Evolutionary conservation across 2,329 filamentous ascomycete species (phyloP).

Genomic region (Fusarium sp.): DNA sequence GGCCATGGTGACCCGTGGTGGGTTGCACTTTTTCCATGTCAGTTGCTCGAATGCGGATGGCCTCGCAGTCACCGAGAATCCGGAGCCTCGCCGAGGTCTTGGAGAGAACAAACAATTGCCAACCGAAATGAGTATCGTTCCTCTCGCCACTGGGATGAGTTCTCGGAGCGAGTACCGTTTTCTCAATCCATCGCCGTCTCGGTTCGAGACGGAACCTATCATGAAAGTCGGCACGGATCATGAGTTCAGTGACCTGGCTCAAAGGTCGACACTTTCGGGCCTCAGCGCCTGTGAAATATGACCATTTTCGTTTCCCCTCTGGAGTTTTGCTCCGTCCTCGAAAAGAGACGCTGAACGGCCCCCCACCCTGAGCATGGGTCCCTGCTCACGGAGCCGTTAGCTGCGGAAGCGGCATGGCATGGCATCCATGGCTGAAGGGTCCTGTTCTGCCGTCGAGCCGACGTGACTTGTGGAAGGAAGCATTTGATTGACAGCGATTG

Average conservation of each 20-base stretch:
- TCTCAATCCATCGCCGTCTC: neutral
- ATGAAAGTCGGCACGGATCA: neutral
- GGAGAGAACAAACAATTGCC: neutral
- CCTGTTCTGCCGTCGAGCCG: neutral
- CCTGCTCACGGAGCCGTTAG: neutral
- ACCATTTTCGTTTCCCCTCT: neutral
- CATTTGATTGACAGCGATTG: neutral
- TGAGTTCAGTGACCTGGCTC: neutral
- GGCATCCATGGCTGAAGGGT: neutral
- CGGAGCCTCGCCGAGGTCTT: conserved; percentile 12
- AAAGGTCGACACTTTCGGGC: neutral
- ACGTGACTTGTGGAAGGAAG: neutral
- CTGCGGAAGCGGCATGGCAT: neutral
- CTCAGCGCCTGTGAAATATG: neutral
- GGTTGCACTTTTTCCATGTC: neutral
- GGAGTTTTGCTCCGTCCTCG: neutral
- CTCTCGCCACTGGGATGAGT: conserved; percentile 21
- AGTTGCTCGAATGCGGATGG: neutral
- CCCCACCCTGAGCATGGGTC: conserved; percentile 6
- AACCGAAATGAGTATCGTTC: neutral
- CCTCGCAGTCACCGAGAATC: neutral
- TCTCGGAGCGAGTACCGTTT: neutral
- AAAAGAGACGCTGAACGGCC: neutral
- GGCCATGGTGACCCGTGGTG: neutral
- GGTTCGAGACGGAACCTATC: neutral